These are phyloP conservation scores for Phytophthora gonapodyides DNA, from an alignment of 352 stramenopile genomes.

Conservation along the genomic window DNA sequence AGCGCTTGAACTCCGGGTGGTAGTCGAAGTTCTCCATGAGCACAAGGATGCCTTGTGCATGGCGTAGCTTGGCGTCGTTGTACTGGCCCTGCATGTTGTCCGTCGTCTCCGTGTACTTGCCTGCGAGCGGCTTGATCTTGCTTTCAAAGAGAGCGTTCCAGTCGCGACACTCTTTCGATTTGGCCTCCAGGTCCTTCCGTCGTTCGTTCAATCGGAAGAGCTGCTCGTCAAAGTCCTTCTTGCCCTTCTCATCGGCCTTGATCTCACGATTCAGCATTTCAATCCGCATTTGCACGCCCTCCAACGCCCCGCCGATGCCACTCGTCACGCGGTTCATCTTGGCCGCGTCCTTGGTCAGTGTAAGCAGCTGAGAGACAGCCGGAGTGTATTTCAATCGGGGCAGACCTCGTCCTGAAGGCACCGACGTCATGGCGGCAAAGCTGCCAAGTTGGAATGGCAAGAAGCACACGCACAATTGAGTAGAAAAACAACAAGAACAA, in stretches of 20 bases:
- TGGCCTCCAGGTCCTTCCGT: constrained; percentile 56
- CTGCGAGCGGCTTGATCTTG: constrained; percentile 73
- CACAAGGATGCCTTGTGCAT: constrained; percentile 82
- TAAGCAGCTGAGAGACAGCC: constrained; percentile 43
- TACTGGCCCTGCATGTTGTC: constrained; percentile 81
- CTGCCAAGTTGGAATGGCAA: not conserved
- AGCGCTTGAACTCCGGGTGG: constrained; percentile 90
- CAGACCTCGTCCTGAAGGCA: constrained; percentile 33
- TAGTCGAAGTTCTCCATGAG: constrained; percentile 91
- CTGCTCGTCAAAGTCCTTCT: constrained; percentile 80
- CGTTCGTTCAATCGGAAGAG: constrained; percentile 62
- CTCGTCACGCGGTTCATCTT: constrained; percentile 79
- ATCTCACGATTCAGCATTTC: constrained; percentile 71
- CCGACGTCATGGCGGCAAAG: constrained; percentile 9
- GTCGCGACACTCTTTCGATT: constrained; percentile 54
- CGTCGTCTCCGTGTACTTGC: constrained; percentile 76
- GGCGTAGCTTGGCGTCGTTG: constrained; percentile 84
- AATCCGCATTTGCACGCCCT: constrained; percentile 62
- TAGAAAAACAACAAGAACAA: constrained; percentile 3
- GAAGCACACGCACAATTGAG: not conserved
- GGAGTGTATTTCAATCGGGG: constrained; percentile 61
- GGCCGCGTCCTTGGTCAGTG: constrained; percentile 56
- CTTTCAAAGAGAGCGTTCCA: constrained; percentile 75
- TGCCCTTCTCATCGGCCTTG: constrained; percentile 75
- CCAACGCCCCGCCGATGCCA: constrained; percentile 67